Evolutionary conservation across 371 early-diverging fungal genomes (phyloP).

Genomic region (Modicella reniformis): DNA sequence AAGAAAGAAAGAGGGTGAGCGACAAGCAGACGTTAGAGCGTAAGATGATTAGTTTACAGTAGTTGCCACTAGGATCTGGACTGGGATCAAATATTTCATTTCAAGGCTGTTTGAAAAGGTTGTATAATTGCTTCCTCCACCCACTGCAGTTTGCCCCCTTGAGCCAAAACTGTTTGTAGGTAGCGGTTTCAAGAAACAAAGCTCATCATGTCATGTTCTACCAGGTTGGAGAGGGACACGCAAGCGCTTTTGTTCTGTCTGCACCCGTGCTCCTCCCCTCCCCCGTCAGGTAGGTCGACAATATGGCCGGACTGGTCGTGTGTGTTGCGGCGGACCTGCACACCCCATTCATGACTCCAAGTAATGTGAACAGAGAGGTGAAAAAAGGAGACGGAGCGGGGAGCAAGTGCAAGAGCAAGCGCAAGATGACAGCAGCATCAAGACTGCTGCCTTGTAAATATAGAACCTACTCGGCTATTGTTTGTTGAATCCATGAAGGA

Average conservation of each 20-base stretch:
- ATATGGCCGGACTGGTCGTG: constrained; percentile 3
- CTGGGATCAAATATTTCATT: too few relatives aligned
- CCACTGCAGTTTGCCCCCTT: not conserved
- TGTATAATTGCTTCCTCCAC: not conserved
- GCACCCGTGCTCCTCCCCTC: not conserved
- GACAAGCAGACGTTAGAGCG: too few relatives aligned
- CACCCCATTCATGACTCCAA: constrained; percentile 1
- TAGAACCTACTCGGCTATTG: not conserved
- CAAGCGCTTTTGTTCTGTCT: constrained; percentile 32
- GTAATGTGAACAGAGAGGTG: not conserved
- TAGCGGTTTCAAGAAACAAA: constrained; percentile 23
- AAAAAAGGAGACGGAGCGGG: constrained; percentile 4
- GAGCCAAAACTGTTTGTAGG: not conserved
- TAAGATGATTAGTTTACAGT: too few relatives aligned
- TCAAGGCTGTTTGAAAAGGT: too few relatives aligned
- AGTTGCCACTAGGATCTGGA: too few relatives aligned
- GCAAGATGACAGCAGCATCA: not conserved
- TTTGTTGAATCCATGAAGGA: not conserved
- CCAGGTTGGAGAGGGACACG: constrained; percentile 15
- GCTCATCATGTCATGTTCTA: constrained; percentile 30
- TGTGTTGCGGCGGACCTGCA: not conserved
- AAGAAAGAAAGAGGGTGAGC: too few relatives aligned
- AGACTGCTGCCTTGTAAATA: not conserved
- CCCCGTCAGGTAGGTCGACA: not conserved
- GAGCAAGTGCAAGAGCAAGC: not conserved